phyloP scores from a whole-genome alignment of 768 basidiomycete species.

The Lyophyllum atratum region DNA sequence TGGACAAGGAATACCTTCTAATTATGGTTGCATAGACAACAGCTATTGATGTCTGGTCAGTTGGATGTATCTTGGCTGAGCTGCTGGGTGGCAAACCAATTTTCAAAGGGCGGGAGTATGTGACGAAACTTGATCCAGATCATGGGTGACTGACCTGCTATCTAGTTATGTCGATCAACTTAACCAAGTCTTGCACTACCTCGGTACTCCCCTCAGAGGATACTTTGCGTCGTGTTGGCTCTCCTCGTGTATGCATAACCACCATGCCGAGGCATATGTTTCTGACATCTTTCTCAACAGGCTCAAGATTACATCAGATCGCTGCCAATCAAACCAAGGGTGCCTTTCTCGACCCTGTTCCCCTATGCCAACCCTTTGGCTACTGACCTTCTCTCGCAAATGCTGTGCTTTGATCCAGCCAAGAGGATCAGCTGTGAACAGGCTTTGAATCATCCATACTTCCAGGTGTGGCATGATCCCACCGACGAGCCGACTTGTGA shows the following conservation, averaged over 20 bases:
- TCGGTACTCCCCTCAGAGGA: constrained; percentile 98
- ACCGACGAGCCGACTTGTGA: constrained; percentile 91
- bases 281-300: constrained; percentile 37
- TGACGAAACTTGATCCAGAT: constrained; percentile 10
- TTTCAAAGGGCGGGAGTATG: constrained; percentile 96
- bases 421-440: constrained; percentile 96
- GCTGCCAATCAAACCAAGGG: constrained; percentile 93
- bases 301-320: constrained; percentile 99
- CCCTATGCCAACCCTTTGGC: constrained; percentile 93
- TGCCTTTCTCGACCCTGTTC: constrained; percentile 89
- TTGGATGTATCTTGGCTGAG: constrained; percentile 95
- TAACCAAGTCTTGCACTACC: constrained; percentile 96
- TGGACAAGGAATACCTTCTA: neutral
- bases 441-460: constrained; percentile 92
- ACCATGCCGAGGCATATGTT: neutral
- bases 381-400: constrained; percentile 87
- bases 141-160: constrained; percentile 9
- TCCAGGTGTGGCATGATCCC: constrained; percentile 97
- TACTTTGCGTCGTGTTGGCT: constrained; percentile 93
- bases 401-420: constrained; percentile 95
- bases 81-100: constrained; percentile 92
- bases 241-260: constrained; percentile 70
- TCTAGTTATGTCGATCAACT: constrained; percentile 94
- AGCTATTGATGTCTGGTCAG: constrained; percentile 94
- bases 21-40: constrained; percentile 58